Evolutionary conservation across 257 asterid genomes (phyloP), one percentile per base, ranked within the genome.

Genomic region (Echium plantagineum): DNA sequence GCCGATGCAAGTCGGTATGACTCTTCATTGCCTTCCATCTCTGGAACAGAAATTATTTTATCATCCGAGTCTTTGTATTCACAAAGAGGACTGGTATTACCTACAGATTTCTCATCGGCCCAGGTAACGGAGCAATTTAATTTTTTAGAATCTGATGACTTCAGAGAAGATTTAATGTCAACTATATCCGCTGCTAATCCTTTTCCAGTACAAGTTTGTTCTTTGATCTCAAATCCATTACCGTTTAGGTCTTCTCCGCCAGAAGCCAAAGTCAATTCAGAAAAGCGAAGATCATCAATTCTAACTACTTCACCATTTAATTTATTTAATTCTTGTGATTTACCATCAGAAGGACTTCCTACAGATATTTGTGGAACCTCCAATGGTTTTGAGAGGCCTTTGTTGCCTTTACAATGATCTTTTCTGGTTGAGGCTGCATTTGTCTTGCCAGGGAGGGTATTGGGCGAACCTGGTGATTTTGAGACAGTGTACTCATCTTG

Each of bases 401-500:
- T 64, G 22, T 53, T 56, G 30, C 53, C 69, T 59, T 80, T 31
- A 52, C 28, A 16, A 38, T 31, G 74, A 18, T 30, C n/a, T 57
- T 70, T 79, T 58, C 67, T 76, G 70, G 77, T 71, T 58, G 61
- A 42, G 52, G 73, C 71, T 71, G 71, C 68, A 63, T 65, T 65
- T 70, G 71, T 71, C 65, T 58, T 63, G 15, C 59, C 47, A 12
- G 83, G 65, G 60, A 31, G 61, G 47, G 66, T 42, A 69, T 77
- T 73, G 51, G 42, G 9, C 18, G 67, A 69, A 60, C 42, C 73
- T 38, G 71, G 38, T 18, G 48, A 51, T 72, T 79, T 79, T n/a
- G 94, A 74, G 74, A 84, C 63, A 64, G 66, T 83, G 71, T 91
- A 82, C 76, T 80, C 96, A 18, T 85, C 89, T 60, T 84, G 81